These are phyloP conservation scores for Datura wrightii DNA, from an alignment of 257 asterid genomes.

Conservation along the genomic window DNA sequence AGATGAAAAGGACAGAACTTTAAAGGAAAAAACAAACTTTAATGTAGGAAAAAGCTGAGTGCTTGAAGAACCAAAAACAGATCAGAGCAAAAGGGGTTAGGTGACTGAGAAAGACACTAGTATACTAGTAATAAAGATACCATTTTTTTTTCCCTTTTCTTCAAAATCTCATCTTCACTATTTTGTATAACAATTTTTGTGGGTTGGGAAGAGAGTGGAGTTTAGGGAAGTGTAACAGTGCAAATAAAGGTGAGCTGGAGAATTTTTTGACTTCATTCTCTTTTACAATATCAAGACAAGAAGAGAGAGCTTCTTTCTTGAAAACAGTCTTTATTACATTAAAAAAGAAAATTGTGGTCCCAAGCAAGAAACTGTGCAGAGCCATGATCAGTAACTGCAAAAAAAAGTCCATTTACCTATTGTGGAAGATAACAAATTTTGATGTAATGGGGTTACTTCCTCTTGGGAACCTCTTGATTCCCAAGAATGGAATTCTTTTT, in stretches of 20 bases:
- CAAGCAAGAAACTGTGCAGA: conserved; percentile 14
- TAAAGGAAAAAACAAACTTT: background rate
- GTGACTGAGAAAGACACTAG: conserved; percentile 17
- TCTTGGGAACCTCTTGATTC: background rate
- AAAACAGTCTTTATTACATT: background rate
- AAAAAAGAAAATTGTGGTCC: conserved; percentile 6
- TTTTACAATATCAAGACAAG: conserved; percentile 30
- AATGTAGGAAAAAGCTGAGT: conserved; percentile 14
- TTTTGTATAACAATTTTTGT: background rate
- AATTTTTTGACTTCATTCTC: conserved; percentile 28
- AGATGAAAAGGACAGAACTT: conserved; percentile 25
- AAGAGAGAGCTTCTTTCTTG: conserved; percentile 1
- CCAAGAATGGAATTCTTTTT: background rate
- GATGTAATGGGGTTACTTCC: background rate
- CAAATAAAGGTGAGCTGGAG: conserved; percentile 11
- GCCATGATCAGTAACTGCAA: background rate
- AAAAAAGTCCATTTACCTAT: background rate
- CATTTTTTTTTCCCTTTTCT: background rate
- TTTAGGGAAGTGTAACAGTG: conserved; percentile 27
- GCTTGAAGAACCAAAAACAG: background rate
- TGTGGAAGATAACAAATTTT: conserved; percentile 18
- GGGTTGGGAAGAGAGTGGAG: conserved; percentile 21
- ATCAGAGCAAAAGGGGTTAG: conserved; percentile 19
- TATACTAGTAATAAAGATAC: conserved; percentile 4
- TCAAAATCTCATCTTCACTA: conserved; percentile 13